These are phyloP conservation scores for Hypoxylon cercidicola DNA, from an alignment of 495 filamentous ascomycete species.

Conservation along the genomic window DNA sequence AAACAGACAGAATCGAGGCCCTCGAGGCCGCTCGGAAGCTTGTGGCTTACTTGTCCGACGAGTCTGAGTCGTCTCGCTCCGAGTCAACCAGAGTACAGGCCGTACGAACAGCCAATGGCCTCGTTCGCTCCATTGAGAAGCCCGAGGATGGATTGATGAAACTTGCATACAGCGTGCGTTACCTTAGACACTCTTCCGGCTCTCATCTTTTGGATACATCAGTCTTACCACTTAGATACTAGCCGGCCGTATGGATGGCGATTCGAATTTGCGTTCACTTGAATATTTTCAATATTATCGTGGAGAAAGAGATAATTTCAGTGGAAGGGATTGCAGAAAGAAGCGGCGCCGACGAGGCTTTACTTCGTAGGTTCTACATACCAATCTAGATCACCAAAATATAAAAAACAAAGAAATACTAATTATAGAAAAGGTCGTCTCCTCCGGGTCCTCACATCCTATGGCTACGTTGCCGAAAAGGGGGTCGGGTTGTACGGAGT, in stretches of 20 bases:
- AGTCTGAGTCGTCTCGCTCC: slow-evolving; percentile 9
- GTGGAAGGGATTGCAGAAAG: slow-evolving; percentile 13
- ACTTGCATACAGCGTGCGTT: slow-evolving; percentile 19
- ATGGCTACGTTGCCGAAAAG: slow-evolving; percentile 21
- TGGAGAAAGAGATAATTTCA: slow-evolving; percentile 5
- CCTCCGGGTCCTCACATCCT: slow-evolving; percentile 24
- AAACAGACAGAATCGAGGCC: slow-evolving; percentile 7
- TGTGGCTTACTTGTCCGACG: slow-evolving; percentile 6
- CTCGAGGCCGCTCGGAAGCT: slow-evolving; percentile 9
- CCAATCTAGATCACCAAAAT: not conserved
- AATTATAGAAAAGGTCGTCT: slow-evolving; percentile 15
- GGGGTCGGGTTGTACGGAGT: slow-evolving; percentile 20
- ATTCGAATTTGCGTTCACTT: slow-evolving; percentile 18
- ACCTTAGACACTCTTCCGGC: not conserved
- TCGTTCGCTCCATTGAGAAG: slow-evolving; percentile 14
- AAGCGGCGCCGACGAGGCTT: slow-evolving; percentile 11
- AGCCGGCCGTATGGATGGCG: slow-evolving; percentile 18
- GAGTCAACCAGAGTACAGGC: slow-evolving; percentile 17
- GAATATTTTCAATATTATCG: slow-evolving; percentile 18
- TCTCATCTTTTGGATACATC: not conserved
- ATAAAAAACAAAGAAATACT: not conserved
- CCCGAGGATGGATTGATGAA: slow-evolving; percentile 26
- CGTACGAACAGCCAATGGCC: slow-evolving; percentile 7
- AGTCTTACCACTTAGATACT: not conserved
- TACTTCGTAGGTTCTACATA: slow-evolving; percentile 14